Conservation (phyloP, 305 asterid genomes). For the Caryopteris hybrid region DNA sequence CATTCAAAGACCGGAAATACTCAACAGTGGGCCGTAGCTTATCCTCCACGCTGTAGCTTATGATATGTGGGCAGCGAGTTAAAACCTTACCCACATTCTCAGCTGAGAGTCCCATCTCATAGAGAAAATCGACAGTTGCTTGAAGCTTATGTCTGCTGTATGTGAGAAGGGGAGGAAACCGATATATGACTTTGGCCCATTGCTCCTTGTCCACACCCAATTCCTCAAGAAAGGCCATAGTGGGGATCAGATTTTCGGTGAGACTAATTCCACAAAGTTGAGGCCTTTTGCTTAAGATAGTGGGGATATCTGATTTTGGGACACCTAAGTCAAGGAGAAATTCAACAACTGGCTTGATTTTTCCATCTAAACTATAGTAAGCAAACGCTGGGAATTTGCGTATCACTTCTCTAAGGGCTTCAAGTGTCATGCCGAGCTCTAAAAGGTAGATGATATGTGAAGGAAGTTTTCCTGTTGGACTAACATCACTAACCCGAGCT, state of each 20-base stretch:
- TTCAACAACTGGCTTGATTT: constrained; percentile 80
- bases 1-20: constrained; percentile 64
- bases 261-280: constrained; percentile 95
- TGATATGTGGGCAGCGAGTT: constrained; percentile 75
- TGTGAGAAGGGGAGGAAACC: constrained; percentile 89
- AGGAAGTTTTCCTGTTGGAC: constrained; percentile 67
- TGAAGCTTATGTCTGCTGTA: constrained; percentile 70
- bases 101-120: constrained; percentile 80
- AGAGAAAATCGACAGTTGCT: constrained; percentile 71
- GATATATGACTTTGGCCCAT: constrained; percentile 89
- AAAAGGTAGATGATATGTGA: constrained; percentile 68
- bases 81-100: constrained; percentile 76
- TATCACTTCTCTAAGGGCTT: constrained; percentile 55
- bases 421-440: constrained; percentile 87
- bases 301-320: constrained; percentile 60
- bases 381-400: constrained; percentile 93
- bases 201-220: constrained; percentile 74
- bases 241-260: constrained; percentile 81
- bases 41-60: constrained; percentile 82
- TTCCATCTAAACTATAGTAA: constrained; percentile 85
- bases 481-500: constrained; percentile 68
- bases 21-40: constrained; percentile 79
- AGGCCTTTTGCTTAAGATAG: constrained; percentile 74
- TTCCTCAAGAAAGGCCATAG: constrained; percentile 80
- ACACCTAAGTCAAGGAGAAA: constrained; percentile 75